phyloP scores from a whole-genome alignment of 208 protist genomes.

The Trypanosoma brucei region DNA sequence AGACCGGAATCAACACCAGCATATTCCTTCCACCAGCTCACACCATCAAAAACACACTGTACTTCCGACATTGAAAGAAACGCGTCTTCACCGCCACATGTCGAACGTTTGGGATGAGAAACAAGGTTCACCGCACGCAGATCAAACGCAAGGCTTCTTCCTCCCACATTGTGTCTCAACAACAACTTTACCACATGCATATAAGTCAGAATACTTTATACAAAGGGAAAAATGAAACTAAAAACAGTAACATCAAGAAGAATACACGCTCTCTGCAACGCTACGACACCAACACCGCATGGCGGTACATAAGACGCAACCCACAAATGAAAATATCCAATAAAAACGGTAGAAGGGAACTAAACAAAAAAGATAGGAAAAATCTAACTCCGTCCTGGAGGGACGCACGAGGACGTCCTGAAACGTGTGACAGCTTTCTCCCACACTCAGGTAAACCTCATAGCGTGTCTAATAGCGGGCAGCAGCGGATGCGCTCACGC shows the following conservation, averaged over 20 bases:
- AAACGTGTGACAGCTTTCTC: too few species aligned
- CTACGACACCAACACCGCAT: background rate
- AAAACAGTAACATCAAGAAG: too few species aligned
- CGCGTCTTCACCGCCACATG: slow-evolving; percentile 65
- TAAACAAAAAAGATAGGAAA: background rate
- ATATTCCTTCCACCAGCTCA: slow-evolving; percentile 73
- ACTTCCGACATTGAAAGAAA: slow-evolving; percentile 51
- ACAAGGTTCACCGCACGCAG: slow-evolving; percentile 31
- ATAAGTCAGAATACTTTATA: background rate
- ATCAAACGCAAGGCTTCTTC: slow-evolving; percentile 37
- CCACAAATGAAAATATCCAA: background rate
- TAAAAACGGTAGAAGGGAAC: background rate
- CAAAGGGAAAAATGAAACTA: too few species aligned
- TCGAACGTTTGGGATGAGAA: slow-evolving; percentile 34
- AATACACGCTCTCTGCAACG: too few species aligned
- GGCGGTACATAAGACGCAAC: background rate
- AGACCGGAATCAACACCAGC: slow-evolving; percentile 52
- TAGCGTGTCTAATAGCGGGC: too few species aligned
- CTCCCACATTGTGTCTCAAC: background rate
- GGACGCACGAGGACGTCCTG: too few species aligned
- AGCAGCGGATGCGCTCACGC: background rate
- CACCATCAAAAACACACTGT: slow-evolving; percentile 61
- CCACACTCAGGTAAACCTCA: too few species aligned
- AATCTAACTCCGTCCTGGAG: too few species aligned
- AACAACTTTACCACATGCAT: slow-evolving; percentile 1